Evolutionary conservation across 2,329 filamentous ascomycete species (phyloP), one percentile per base, ranked within the genome.

Genomic region (Xenoacremonium recifei): DNA sequence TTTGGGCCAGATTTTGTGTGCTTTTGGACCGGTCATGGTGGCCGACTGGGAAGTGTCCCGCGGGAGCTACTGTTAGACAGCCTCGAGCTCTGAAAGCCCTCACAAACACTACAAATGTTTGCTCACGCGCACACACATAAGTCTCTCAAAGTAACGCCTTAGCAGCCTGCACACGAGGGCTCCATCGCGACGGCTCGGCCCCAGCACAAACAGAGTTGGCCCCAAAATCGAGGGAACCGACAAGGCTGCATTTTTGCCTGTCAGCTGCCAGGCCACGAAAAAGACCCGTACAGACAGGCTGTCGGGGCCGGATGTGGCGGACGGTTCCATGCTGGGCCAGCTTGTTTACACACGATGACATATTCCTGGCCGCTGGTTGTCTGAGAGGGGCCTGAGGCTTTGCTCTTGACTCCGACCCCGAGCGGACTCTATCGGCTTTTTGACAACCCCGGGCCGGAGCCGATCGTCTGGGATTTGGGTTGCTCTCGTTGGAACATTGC

Each of bases 251-350:
- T 56, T 54, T 46, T 53, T 45, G 27, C 43, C 53, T 37, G 44
- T 59, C 57, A 59, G 49, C 54, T 58, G 55, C 44, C 30, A 33
- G 20, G 37, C 40, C 36, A 60, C 57, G 57, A 60, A 56, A 60
- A 60, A 55, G 44, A 45, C 32, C 57, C 57, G 57, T 60, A 39
- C n/a, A n/a, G n/a, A n/a, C n/a, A n/a, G n/a, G n/a, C n/a, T n/a
- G n/a, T 49, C 37, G 45, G 16, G 41, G 35, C 41, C 57, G 55
- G 57, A 60, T 60, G 47, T 45, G 21, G 45, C 57, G 57, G 57
- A 54, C 47, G 36, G 42, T 29, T 34, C 9, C 47, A 47, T 49
- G 45, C 45, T 18, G 40, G n/a, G n/a, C n/a, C n/a, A n/a, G n/a
- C n/a, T n/a, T n/a, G n/a, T n/a, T n/a, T n/a, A n/a, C n/a, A n/a